Conservation (phyloP, 2,329 filamentous ascomycete genomes). For the Camillea tinctor region DNA sequence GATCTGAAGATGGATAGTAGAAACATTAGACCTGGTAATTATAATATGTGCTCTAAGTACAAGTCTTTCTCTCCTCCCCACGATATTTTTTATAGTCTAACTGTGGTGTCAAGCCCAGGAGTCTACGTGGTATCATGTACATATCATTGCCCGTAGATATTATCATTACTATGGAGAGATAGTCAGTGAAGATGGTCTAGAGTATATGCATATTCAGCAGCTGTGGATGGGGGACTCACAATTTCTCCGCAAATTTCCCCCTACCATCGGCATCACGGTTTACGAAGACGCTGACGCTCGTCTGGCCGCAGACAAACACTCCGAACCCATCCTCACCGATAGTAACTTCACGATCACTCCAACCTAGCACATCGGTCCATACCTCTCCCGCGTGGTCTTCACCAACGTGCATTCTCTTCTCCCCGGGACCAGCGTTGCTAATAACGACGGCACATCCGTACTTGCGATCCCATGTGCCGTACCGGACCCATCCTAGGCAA, state of each 20-base stretch:
- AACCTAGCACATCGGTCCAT: slow-evolving; percentile 64
- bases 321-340: slow-evolving; percentile 63
- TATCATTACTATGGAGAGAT: slow-evolving; percentile 2
- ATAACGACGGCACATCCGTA: slow-evolving; percentile 56
- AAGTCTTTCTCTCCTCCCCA: too few species aligned
- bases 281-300: slow-evolving; percentile 20
- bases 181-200: neutral
- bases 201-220: neutral
- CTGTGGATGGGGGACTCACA: slow-evolving; percentile 10
- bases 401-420: slow-evolving; percentile 64
- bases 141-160: neutral
- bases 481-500: slow-evolving; percentile 61
- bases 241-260: slow-evolving; percentile 17
- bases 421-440: slow-evolving; percentile 48
- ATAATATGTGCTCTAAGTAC: too few species aligned
- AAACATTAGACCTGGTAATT: too few species aligned
- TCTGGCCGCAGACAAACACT: slow-evolving; percentile 48
- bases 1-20: too few species aligned
- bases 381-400: slow-evolving; percentile 56
- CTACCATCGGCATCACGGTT: slow-evolving; percentile 19
- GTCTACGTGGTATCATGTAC: neutral
- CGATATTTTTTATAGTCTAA: too few species aligned
- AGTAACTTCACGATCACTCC: slow-evolving; percentile 51
- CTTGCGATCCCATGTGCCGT: slow-evolving; percentile 44
- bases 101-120: too few species aligned